Percentiles rank a stretch among this genome's conserved stretches.
These are phyloP conservation scores for Torulaspora globosa DNA, from an alignment of 1,139 yeast genomes.

Conservation along the genomic window DNA sequence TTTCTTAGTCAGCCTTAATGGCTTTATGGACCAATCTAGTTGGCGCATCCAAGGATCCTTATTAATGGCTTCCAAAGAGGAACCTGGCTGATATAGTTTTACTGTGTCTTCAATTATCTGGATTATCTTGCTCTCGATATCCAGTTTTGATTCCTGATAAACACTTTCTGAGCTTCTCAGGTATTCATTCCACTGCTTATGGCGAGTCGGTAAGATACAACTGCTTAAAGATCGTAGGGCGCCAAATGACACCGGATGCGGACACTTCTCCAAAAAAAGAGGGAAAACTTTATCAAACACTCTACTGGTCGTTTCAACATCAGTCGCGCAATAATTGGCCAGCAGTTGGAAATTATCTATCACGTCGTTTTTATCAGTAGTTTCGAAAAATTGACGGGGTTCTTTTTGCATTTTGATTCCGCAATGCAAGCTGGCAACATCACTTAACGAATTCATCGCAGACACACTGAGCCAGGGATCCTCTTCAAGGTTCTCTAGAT, in stretches of 20 bases:
- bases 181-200: conserved; percentile 65
- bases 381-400: conserved; percentile 59
- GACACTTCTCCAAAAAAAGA: conserved; percentile 59
- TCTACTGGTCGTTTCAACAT: conserved; percentile 69
- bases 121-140: conserved; percentile 57
- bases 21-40: conserved; percentile 76
- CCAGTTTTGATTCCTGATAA: conserved; percentile 55
- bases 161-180: conserved; percentile 61
- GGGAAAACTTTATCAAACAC: conserved; percentile 72
- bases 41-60: conserved; percentile 87
- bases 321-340: conserved; percentile 79
- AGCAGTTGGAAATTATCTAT: conserved; percentile 55
- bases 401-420: conserved; percentile 63
- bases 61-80: conserved; percentile 31
- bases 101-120: conserved; percentile 61
- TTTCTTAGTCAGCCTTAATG: conserved; percentile 58
- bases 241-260: conserved; percentile 94
- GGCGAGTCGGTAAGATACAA: conserved; percentile 76
- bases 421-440: conserved; percentile 79
- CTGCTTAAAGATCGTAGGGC: conserved; percentile 74
- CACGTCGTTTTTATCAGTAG: conserved; percentile 52
- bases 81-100: conserved; percentile 34
- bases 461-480: conserved; percentile 80
- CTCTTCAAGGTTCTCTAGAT: conserved; percentile 24
- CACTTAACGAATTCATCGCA: conserved; percentile 74